These are phyloP conservation scores for Salix exigua DNA, from an alignment of 345 rosid species.

Conservation along the genomic window DNA sequence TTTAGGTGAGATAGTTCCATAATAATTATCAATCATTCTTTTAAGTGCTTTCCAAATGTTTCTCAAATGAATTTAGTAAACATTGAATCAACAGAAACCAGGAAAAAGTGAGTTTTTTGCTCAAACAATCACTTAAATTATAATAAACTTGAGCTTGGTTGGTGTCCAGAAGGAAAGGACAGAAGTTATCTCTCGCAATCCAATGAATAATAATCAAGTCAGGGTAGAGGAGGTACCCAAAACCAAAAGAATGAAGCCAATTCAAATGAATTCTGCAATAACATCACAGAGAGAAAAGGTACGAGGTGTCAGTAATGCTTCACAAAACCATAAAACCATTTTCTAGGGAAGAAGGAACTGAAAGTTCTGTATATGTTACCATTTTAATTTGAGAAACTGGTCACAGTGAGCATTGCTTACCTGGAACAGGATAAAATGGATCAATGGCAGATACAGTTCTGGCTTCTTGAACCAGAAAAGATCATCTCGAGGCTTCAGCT, in stretches of 20 bases:
- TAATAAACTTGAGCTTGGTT: constrained; percentile 2
- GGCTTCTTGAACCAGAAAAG: constrained; percentile 98
- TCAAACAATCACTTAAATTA: background rate
- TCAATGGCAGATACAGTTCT: constrained; percentile 62
- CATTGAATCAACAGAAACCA: background rate
- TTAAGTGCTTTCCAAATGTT: background rate
- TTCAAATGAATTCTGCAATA: constrained; percentile 83
- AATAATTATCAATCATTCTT: background rate
- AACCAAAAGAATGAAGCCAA: constrained; percentile 96
- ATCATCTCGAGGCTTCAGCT: constrained; percentile 78
- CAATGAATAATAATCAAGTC: constrained; percentile 13
- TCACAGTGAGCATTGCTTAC: constrained; percentile 26
- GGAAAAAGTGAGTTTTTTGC: background rate
- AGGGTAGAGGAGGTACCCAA: constrained; percentile 61
- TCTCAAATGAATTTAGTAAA: background rate
- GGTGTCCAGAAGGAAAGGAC: background rate
- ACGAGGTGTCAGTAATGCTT: constrained; percentile 20
- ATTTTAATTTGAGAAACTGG: background rate
- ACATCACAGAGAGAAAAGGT: constrained; percentile 12
- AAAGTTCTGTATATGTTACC: background rate
- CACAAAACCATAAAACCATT: background rate
- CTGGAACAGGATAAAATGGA: constrained; percentile 95
- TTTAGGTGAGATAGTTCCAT: no score
- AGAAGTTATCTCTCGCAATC: constrained; percentile 2
- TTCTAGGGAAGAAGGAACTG: background rate